phyloP scores from a whole-genome alignment of 208 protist species.

The Leptomonas seymouri region DNA sequence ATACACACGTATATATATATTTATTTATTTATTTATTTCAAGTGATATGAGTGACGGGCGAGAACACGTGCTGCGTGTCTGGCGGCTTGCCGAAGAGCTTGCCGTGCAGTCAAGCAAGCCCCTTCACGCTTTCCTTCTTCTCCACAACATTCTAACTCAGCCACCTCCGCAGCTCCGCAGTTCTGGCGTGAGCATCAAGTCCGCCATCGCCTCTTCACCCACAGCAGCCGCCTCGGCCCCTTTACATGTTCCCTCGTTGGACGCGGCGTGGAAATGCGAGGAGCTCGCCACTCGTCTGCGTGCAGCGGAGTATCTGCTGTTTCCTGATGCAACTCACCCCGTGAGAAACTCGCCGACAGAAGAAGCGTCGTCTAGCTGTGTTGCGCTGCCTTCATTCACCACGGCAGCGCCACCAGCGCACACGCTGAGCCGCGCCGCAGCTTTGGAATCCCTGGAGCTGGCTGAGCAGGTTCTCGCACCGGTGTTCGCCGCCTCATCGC shows the following conservation, averaged over 20 bases:
- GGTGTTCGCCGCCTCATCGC: slow-evolving; percentile 38
- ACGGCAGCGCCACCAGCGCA: not conserved
- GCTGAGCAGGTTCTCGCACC: slow-evolving; percentile 55
- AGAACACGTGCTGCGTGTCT: slow-evolving; percentile 22
- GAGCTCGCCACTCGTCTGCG: slow-evolving; percentile 52
- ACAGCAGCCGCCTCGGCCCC: slow-evolving; percentile 1
- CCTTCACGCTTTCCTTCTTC: slow-evolving; percentile 51
- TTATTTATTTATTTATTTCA: no score
- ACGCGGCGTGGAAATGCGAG: slow-evolving; percentile 46
- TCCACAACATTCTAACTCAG: slow-evolving; percentile 31
- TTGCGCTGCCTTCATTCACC: not conserved
- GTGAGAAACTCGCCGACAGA: no score
- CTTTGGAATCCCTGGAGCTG: slow-evolving; percentile 44
- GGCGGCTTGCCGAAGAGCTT: slow-evolving; percentile 56
- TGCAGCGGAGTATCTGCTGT: slow-evolving; percentile 53
- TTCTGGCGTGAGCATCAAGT: not conserved
- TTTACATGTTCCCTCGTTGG: slow-evolving; percentile 27
- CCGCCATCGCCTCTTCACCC: not conserved
- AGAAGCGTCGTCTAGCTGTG: no score
- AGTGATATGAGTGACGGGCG: slow-evolving; percentile 14
- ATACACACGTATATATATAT: no score
- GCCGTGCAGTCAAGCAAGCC: slow-evolving; percentile 36
- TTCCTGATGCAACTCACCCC: slow-evolving; percentile 1
- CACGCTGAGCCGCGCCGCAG: slow-evolving; percentile 23
- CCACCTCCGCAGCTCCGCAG: slow-evolving; percentile 19